Conservation (phyloP, 2,329 filamentous ascomycete genomes). For the Blumeria hordei region DNA sequence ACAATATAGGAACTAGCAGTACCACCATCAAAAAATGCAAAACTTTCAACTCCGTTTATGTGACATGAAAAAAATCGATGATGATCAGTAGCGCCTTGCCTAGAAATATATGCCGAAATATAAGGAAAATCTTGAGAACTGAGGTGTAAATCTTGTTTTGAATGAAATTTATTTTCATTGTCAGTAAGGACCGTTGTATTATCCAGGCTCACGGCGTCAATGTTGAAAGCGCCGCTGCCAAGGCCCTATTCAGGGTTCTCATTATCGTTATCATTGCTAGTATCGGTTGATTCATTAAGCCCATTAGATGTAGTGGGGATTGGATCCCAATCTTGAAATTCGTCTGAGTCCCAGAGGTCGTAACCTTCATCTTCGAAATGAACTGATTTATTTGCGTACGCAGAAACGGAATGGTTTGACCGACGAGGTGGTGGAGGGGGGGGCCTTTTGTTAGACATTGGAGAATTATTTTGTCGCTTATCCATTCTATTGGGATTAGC, state of each 20-base stretch:
- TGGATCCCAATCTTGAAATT: not conserved
- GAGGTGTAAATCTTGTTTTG: not conserved
- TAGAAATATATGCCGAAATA: not conserved
- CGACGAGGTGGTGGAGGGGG: not conserved
- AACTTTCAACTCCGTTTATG: not conserved
- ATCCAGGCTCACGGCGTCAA: not conserved
- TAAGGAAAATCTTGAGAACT: not conserved
- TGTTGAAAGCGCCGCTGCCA: not conserved
- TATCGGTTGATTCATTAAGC: not conserved
- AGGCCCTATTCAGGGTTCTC: not conserved
- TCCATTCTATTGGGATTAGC: not conserved
- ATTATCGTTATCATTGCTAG: not conserved
- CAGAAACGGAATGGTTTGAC: not conserved
- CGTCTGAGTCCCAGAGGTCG: not conserved
- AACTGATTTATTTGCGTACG: not conserved
- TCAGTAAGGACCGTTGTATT: not conserved
- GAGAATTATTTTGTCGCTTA: not conserved
- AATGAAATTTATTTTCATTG: not conserved
- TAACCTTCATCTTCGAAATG: not conserved
- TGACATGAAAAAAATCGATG: not conserved
- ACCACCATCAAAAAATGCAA: not conserved
- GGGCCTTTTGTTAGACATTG: not conserved
- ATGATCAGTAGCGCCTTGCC: not conserved
- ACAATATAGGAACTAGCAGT: not conserved
- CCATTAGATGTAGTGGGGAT: not conserved